phyloP scores from a whole-genome alignment of 164 flowering plant species.

The Protea cynaroides region DNA sequence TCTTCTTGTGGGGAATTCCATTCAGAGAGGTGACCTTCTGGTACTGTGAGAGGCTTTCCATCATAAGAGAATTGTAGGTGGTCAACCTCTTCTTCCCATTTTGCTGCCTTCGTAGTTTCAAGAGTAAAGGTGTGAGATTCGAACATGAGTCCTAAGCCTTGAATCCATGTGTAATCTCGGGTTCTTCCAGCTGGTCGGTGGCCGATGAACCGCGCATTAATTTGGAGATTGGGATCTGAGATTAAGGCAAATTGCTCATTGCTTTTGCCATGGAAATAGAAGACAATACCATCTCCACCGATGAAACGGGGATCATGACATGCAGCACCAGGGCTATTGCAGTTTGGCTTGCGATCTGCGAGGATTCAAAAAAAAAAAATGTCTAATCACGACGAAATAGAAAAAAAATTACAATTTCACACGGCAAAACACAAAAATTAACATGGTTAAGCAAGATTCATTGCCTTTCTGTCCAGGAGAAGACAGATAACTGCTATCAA shows the following conservation, averaged over 20 bases:
- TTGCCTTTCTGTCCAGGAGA: too few relatives aligned
- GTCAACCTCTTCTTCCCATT: slow-evolving; percentile 52
- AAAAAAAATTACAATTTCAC: not conserved
- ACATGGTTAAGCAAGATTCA: too few relatives aligned
- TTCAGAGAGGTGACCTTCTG: slow-evolving; percentile 28
- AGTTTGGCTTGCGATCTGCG: slow-evolving; percentile 51
- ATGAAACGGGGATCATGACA: slow-evolving; percentile 74
- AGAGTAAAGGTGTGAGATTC: slow-evolving; percentile 42
- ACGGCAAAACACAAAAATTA: too few relatives aligned
- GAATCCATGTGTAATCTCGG: slow-evolving; percentile 81
- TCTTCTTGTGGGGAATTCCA: slow-evolving; percentile 39
- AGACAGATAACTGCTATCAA: too few relatives aligned
- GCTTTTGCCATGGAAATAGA: slow-evolving; percentile 73
- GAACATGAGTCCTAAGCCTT: slow-evolving; percentile 64
- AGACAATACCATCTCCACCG: slow-evolving; percentile 65
- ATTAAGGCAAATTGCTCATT: not conserved
- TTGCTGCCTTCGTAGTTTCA: slow-evolving; percentile 35
- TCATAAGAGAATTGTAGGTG: slow-evolving; percentile 46
- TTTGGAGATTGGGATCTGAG: slow-evolving; percentile 16
- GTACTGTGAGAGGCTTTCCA: slow-evolving; percentile 30
- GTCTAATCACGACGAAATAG: too few relatives aligned
- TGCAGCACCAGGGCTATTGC: slow-evolving; percentile 64
- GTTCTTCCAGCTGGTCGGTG: slow-evolving; percentile 49
- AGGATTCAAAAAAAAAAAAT: too few relatives aligned
- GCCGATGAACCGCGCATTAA: slow-evolving; percentile 58